These are phyloP conservation scores for Sarocladiaceae sp. DNA, from an alignment of 2,329 filamentous ascomycete genomes.

Conservation along the genomic window DNA sequence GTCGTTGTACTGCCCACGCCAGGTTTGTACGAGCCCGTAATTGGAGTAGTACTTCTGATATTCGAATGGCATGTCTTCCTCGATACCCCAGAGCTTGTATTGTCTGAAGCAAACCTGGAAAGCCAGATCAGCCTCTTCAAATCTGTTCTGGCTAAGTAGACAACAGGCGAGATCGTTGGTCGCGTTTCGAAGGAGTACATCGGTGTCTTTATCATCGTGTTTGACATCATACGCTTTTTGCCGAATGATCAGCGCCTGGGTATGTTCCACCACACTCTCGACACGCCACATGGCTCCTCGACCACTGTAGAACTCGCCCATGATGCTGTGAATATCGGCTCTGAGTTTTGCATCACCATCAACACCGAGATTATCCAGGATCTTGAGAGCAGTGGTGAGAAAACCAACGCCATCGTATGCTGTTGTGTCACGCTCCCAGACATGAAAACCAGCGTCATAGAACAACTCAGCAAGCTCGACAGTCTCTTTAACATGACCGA, in stretches of 20 bases:
- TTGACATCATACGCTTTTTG: background rate
- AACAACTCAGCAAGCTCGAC: background rate
- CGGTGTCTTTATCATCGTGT: background rate
- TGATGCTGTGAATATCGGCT: slow-evolving; percentile 3
- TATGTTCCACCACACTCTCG: background rate
- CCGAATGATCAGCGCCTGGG: background rate
- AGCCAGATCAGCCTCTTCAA: background rate
- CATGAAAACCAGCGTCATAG: slow-evolving; percentile 2
- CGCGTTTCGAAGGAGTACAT: background rate
- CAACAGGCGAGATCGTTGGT: slow-evolving; percentile 1
- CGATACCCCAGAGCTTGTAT: slow-evolving; percentile 1
- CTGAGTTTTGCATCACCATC: background rate
- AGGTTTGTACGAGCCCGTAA: background rate
- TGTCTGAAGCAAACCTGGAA: slow-evolving; percentile 2
- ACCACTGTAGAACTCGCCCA: slow-evolving; percentile 4
- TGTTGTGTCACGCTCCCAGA: slow-evolving; percentile 2
- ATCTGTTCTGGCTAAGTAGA: background rate
- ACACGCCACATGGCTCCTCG: background rate
- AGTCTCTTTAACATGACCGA: background rate
- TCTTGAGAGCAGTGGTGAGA: background rate
- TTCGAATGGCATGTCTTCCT: slow-evolving; percentile 1
- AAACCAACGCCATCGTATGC: background rate
- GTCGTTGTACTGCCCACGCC: background rate
- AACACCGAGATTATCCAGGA: background rate
- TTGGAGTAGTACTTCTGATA: slow-evolving; percentile 7